Percentiles rank a stretch among this genome's conserved stretches.
Evolutionary conservation across 495 filamentous ascomycete genomes (phyloP).

Genomic region (Cercophora samala): DNA sequence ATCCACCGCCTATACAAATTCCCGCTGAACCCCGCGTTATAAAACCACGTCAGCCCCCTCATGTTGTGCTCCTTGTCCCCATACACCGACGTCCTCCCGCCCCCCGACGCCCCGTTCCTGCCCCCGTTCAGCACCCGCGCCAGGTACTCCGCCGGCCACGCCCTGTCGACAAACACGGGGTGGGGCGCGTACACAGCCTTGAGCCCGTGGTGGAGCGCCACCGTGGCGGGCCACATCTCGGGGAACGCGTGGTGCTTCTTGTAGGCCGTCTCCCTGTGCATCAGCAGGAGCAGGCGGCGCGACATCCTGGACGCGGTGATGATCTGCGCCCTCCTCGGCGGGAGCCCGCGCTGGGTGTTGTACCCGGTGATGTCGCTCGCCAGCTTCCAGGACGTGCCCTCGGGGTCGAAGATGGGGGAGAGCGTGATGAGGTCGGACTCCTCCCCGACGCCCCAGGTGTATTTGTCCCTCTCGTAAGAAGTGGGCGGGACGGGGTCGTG

Average conservation of each 20-base stretch:
- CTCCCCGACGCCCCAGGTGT: constrained; percentile 86
- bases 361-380: constrained; percentile 88
- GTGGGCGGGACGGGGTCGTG: constrained; percentile 68
- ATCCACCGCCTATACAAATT: constrained; percentile 87
- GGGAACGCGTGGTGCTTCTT: constrained; percentile 86
- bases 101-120: constrained; percentile 70
- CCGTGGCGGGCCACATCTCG: constrained; percentile 91
- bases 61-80: constrained; percentile 90
- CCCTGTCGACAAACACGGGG: constrained; percentile 83
- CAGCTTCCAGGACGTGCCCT: constrained; percentile 83
- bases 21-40: constrained; percentile 78
- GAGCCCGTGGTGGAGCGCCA: constrained; percentile 86
- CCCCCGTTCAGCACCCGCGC: constrained; percentile 83
- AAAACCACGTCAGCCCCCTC: constrained; percentile 87
- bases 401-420: constrained; percentile 90
- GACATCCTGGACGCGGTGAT: constrained; percentile 82
- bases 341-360: constrained; percentile 55
- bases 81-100: constrained; percentile 70
- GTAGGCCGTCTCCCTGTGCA: constrained; percentile 84
- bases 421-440: constrained; percentile 92
- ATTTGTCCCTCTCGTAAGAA: constrained; percentile 71
- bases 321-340: constrained; percentile 83
- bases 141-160: constrained; percentile 79
- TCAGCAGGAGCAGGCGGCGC: constrained; percentile 71
- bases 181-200: constrained; percentile 95